Percentiles rank a stretch among this genome's conserved stretches.
These are phyloP conservation scores for Metschnikowia bowlesiae DNA, from an alignment of 805 yeast genomes.

Conservation along the genomic window DNA sequence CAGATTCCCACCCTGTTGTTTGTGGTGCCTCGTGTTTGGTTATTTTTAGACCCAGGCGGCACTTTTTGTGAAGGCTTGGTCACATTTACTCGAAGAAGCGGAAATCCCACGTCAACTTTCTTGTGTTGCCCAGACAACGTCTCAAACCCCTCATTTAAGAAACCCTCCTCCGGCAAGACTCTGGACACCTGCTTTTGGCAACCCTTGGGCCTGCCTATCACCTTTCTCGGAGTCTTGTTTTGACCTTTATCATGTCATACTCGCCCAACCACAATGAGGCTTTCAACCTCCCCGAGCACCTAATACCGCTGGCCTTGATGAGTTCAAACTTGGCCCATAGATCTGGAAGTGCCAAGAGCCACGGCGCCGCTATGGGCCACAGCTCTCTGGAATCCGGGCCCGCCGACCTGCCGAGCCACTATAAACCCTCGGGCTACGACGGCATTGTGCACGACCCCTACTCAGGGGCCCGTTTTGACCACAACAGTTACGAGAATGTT, in stretches of 20 bases:
- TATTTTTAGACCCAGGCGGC: background rate
- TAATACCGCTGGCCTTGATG: constrained; percentile 22
- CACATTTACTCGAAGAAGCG: background rate
- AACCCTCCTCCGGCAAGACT: too few species aligned
- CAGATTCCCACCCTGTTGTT: background rate
- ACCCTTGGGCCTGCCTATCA: background rate
- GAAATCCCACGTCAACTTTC: background rate
- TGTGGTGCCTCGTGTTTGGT: background rate
- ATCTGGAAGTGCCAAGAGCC: background rate
- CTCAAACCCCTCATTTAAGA: background rate
- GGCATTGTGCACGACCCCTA: background rate
- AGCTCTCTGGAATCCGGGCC: background rate
- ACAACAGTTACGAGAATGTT: background rate
- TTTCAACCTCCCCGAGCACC: constrained; percentile 26
- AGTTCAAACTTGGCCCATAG: constrained; percentile 1
- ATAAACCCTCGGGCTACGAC: background rate
- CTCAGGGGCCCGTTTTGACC: background rate
- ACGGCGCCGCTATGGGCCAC: background rate
- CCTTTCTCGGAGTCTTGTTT: background rate
- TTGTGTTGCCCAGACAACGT: background rate
- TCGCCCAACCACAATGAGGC: constrained; percentile 14
- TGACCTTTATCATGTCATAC: constrained; percentile 1
- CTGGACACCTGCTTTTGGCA: background rate
- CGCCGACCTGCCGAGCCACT: background rate
- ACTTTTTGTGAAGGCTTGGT: background rate